Conservation (phyloP, 257 asterid species). For the Asclepias syriaca region DNA sequence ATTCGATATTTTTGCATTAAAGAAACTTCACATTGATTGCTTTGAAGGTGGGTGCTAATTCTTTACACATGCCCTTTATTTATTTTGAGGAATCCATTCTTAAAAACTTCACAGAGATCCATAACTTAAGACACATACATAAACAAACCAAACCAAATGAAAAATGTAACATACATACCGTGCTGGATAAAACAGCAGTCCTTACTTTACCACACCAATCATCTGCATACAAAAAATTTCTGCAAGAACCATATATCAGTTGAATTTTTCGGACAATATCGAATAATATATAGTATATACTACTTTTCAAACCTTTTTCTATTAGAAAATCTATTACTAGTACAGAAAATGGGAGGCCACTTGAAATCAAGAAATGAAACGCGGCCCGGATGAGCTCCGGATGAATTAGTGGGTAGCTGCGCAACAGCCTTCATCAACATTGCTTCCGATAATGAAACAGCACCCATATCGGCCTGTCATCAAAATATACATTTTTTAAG, state of each 20-base stretch:
- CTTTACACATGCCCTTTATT: background rate
- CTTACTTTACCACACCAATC: conserved; percentile 23
- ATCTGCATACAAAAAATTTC: conserved; percentile 15
- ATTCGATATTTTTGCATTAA: background rate
- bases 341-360: conserved; percentile 17
- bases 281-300: background rate
- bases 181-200: conserved; percentile 15
- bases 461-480: conserved; percentile 26
- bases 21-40: background rate
- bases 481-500: background rate
- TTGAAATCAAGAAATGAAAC: conserved; percentile 11
- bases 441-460: conserved; percentile 24
- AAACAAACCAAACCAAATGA: background rate
- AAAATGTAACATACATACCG: conserved; percentile 22
- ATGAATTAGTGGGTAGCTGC: conserved; percentile 4
- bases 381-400: conserved; percentile 9
- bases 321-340: conserved; percentile 6
- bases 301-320: conserved; percentile 21
- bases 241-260: conserved; percentile 11
- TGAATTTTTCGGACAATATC: conserved; percentile 1
- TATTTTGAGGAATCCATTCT: background rate
- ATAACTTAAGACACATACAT: background rate
- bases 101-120: background rate
- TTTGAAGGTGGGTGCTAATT: background rate
- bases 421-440: conserved; percentile 12